Evolutionary conservation across 2,329 filamentous ascomycete species (phyloP).

Genomic region (Ophiostoma sp.): DNA sequence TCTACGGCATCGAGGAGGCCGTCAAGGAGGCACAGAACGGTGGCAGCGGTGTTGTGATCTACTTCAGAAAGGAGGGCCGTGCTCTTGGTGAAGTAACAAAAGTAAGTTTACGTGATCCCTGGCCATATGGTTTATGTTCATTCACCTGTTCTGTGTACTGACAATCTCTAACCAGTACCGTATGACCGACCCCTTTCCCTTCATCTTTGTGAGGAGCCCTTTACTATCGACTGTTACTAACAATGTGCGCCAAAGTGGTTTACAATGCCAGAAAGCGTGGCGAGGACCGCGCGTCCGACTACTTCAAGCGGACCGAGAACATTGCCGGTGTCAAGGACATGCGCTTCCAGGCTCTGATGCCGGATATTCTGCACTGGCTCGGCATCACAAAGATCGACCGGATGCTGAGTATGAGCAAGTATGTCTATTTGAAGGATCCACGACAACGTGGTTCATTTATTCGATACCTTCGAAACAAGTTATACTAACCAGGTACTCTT

Average conservation of each 20-base stretch:
- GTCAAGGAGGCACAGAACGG: slow-evolving; percentile 96
- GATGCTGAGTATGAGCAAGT: slow-evolving; percentile 99
- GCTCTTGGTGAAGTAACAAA: slow-evolving; percentile 95
- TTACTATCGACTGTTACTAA: slow-evolving; percentile 28
- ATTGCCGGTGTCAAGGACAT: slow-evolving; percentile 96
- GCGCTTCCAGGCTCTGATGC: slow-evolving; percentile 98
- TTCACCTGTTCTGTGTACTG: not conserved
- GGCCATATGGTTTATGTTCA: not conserved
- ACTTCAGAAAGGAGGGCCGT: slow-evolving; percentile 96
- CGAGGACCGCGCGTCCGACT: slow-evolving; percentile 79
- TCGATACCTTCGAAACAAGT: not conserved
- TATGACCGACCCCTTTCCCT: slow-evolving; percentile 21
- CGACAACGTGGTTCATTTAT: not conserved
- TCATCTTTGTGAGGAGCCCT: not conserved
- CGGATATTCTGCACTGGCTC: slow-evolving; percentile 95
- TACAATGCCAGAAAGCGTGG: slow-evolving; percentile 82
- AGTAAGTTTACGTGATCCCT: slow-evolving; percentile 51
- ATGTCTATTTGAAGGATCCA: slow-evolving; percentile 39
- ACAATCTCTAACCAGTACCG: slow-evolving; percentile 28
- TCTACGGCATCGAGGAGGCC: slow-evolving; percentile 95
- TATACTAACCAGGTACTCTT: not conserved
- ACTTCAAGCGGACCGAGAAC: slow-evolving; percentile 97
- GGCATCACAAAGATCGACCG: slow-evolving; percentile 98
- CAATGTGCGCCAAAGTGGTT: slow-evolving; percentile 48
- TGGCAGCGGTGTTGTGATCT: slow-evolving; percentile 92